Conservation (phyloP, 2,329 filamentous ascomycete species). For the Phialemonium atrogriseum region DNA sequence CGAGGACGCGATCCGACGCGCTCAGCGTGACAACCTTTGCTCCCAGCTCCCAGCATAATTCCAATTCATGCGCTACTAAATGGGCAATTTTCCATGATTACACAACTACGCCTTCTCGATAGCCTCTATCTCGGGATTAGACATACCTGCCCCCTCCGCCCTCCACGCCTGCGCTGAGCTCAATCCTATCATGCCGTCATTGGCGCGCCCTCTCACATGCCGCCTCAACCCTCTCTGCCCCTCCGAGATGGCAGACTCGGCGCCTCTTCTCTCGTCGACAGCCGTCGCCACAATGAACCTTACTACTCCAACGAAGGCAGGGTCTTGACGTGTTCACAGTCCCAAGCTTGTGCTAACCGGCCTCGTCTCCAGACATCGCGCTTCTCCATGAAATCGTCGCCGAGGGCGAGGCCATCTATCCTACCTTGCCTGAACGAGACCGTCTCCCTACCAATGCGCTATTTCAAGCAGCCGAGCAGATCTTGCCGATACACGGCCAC, state of each 20-base stretch:
- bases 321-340: too few relatives aligned
- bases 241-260: constrained; percentile 24
- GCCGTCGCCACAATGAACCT: constrained; percentile 21
- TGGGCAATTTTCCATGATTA: too few relatives aligned
- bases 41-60: too few relatives aligned
- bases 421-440: constrained; percentile 48
- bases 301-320: constrained; percentile 37
- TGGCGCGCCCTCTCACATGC: constrained; percentile 25
- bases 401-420: constrained; percentile 57
- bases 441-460: constrained; percentile 67
- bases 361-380: constrained; percentile 55
- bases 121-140: too few relatives aligned
- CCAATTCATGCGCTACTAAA: too few relatives aligned
- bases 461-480: constrained; percentile 70
- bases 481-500: constrained; percentile 62
- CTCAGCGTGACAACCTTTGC: too few relatives aligned
- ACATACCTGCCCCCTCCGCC: too few relatives aligned
- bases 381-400: constrained; percentile 70
- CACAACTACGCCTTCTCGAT: too few relatives aligned
- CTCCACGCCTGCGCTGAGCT: too few relatives aligned
- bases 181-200: constrained; percentile 29
- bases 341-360: constrained; percentile 1
- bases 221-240: constrained; percentile 26
- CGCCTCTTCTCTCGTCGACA: constrained; percentile 12
- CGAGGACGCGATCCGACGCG: too few relatives aligned